These are phyloP conservation scores for Aschersonia sp. DNA, from an alignment of 2,329 filamentous ascomycete species.

Conservation along the genomic window DNA sequence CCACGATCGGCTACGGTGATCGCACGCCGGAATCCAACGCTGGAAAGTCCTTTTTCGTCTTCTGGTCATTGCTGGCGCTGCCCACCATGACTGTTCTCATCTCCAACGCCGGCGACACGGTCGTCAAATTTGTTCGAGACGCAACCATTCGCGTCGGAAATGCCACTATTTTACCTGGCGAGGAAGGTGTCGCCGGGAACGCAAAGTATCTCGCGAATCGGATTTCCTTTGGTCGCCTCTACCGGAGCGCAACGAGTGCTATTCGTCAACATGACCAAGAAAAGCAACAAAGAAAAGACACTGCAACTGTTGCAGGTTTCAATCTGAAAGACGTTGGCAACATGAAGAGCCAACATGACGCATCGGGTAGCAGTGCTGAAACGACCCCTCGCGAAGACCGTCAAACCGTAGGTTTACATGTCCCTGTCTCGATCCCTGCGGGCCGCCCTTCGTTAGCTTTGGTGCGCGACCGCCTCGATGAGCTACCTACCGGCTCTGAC, in stretches of 20 bases:
- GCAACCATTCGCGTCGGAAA: slow-evolving; percentile 40
- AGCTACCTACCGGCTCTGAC: slow-evolving; percentile 28
- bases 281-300: not conserved
- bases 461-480: slow-evolving; percentile 19
- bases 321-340: slow-evolving; percentile 1
- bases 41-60: slow-evolving; percentile 78
- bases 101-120: slow-evolving; percentile 69
- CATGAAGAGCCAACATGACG: not conserved
- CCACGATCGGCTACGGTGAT: slow-evolving; percentile 83
- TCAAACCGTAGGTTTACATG: not conserved
- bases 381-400: not conserved
- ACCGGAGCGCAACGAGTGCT: slow-evolving; percentile 8
- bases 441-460: slow-evolving; percentile 19
- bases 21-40: slow-evolving; percentile 61
- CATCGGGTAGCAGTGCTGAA: not conserved
- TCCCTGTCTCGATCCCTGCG: not conserved
- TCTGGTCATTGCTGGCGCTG: slow-evolving; percentile 76
- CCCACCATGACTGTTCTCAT: slow-evolving; percentile 83
- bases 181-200: slow-evolving; percentile 30
- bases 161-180: slow-evolving; percentile 45
- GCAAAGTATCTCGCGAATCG: slow-evolving; percentile 26
- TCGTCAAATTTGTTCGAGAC: slow-evolving; percentile 49
- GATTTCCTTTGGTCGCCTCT: slow-evolving; percentile 28
- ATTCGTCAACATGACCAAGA: slow-evolving; percentile 2
- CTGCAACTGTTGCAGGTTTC: slow-evolving; percentile 1